Evolutionary conservation across 2,329 filamentous ascomycete genomes (phyloP).

Genomic region (Aspergillus aculeatinus): DNA sequence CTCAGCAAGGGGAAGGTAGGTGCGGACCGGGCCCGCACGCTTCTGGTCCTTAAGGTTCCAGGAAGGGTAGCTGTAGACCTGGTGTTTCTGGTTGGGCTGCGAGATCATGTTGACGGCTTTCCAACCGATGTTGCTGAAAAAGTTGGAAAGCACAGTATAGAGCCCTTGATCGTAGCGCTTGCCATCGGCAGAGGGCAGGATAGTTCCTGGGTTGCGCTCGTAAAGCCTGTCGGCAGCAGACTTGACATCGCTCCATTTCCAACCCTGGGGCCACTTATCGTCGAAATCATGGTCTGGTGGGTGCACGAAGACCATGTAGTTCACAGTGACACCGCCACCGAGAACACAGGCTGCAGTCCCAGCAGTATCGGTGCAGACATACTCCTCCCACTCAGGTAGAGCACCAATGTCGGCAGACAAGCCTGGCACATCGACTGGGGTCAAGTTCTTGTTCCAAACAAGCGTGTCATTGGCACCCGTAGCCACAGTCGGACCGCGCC

Average conservation of each 20-base stretch:
- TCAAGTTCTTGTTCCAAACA: slow-evolving; percentile 23
- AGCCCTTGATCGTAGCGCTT: slow-evolving; percentile 66
- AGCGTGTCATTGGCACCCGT: slow-evolving; percentile 27
- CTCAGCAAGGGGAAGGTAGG: slow-evolving; percentile 65
- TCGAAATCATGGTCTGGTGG: slow-evolving; percentile 67
- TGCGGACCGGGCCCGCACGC: slow-evolving; percentile 67
- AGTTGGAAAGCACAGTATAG: slow-evolving; percentile 61
- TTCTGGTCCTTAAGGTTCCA: slow-evolving; percentile 69
- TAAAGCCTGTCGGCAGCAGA: slow-evolving; percentile 63
- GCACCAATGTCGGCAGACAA: slow-evolving; percentile 25
- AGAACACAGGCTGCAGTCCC: slow-evolving; percentile 28
- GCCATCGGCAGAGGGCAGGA: slow-evolving; percentile 64
- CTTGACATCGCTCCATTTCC: slow-evolving; percentile 65
- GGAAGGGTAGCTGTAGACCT: slow-evolving; percentile 61
- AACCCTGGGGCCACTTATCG: slow-evolving; percentile 68
- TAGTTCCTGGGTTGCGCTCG: slow-evolving; percentile 68
- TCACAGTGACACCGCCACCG: slow-evolving; percentile 30
- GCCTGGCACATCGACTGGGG: slow-evolving; percentile 28
- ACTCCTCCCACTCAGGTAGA: slow-evolving; percentile 4
- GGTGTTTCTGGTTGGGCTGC: slow-evolving; percentile 63
- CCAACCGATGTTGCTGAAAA: slow-evolving; percentile 63
- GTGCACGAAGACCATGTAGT: slow-evolving; percentile 32
- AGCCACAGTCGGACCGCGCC: slow-evolving; percentile 30
- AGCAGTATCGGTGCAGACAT: slow-evolving; percentile 1
- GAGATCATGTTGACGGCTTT: slow-evolving; percentile 60